Conservation (phyloP, 495 filamentous ascomycete species). For the Penicillium silybi region DNA sequence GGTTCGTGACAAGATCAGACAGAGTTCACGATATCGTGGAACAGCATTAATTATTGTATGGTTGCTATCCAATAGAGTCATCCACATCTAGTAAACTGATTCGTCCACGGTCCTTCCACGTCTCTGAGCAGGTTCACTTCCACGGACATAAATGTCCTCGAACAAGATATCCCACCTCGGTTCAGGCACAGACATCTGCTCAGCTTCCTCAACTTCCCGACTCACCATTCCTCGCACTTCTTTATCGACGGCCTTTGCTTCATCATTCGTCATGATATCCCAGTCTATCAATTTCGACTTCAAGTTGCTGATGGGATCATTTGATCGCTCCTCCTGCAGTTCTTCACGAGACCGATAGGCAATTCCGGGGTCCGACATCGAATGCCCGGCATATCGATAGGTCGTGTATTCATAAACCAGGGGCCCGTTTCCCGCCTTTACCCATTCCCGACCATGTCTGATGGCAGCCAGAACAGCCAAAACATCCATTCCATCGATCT, state of each 20-base stretch:
- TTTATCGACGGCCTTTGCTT: conserved; percentile 85
- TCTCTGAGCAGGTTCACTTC: conserved; percentile 61
- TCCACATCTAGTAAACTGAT: conserved; percentile 10
- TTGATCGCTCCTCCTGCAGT: conserved; percentile 76
- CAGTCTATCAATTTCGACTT: conserved; percentile 88
- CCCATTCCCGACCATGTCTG: conserved; percentile 76
- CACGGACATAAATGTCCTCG: conserved; percentile 87
- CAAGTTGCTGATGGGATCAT: conserved; percentile 87
- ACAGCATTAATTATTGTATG: background rate
- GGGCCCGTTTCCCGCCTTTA: conserved; percentile 69
- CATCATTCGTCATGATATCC: conserved; percentile 80
- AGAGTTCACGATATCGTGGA: background rate
- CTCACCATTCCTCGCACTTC: conserved; percentile 72
- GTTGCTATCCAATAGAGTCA: background rate
- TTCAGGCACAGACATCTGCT: conserved; percentile 75
- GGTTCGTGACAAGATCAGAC: background rate
- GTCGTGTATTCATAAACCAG: conserved; percentile 91
- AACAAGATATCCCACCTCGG: conserved; percentile 66
- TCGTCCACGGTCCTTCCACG: conserved; percentile 23
- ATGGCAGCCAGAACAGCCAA: conserved; percentile 87
- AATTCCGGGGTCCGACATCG: conserved; percentile 92
- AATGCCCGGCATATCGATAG: conserved; percentile 92
- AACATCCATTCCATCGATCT: conserved; percentile 95
- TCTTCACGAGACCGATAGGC: conserved; percentile 94
- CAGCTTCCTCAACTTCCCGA: conserved; percentile 75